A percentile compares a stretch with the other conserved stretches of the same genome.
These are phyloP conservation scores for Pichia sp. DNA, from an alignment of 1,139 yeast genomes.

Conservation along the genomic window DNA sequence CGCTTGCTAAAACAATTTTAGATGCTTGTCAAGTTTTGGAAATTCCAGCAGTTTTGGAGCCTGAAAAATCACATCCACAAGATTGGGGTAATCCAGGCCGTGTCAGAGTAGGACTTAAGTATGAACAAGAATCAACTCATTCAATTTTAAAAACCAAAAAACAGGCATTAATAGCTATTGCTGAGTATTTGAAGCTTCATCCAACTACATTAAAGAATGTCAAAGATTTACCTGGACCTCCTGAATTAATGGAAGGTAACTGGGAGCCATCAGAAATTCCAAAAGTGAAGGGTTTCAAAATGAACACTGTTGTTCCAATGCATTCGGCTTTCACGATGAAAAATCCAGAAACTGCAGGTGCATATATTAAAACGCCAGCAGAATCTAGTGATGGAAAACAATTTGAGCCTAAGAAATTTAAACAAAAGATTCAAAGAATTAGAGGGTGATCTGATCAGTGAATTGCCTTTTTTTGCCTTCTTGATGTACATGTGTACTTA, in stretches of 20 bases:
- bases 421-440: conserved; percentile 38
- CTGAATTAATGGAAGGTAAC: conserved; percentile 32
- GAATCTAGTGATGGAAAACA: conserved; percentile 12
- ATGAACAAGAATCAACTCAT: conserved; percentile 33
- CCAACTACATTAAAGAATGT: conserved; percentile 67
- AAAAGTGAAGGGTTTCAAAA: conserved; percentile 70
- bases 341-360: conserved; percentile 72
- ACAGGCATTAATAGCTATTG: conserved; percentile 51
- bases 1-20: conserved; percentile 73
- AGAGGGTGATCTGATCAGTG: conserved; percentile 21
- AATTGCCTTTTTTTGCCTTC: background rate
- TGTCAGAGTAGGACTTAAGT: conserved; percentile 61
- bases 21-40: conserved; percentile 49
- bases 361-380: conserved; percentile 41
- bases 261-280: conserved; percentile 62
- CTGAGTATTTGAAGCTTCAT: conserved; percentile 52
- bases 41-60: conserved; percentile 56
- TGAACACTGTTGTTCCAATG: conserved; percentile 82
- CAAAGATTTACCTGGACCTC: conserved; percentile 55
- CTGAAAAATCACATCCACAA: conserved; percentile 88
- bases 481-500: too few species aligned
- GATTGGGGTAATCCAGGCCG: conserved; percentile 98
- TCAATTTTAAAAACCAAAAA: conserved; percentile 51
- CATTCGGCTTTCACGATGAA: conserved; percentile 74
- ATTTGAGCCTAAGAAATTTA: conserved; percentile 32